A percentile compares a stretch with the other conserved stretches of the same genome.
Evolutionary conservation across 306 rosid genomes (phyloP).

Genomic region (Quercus mongolica): DNA sequence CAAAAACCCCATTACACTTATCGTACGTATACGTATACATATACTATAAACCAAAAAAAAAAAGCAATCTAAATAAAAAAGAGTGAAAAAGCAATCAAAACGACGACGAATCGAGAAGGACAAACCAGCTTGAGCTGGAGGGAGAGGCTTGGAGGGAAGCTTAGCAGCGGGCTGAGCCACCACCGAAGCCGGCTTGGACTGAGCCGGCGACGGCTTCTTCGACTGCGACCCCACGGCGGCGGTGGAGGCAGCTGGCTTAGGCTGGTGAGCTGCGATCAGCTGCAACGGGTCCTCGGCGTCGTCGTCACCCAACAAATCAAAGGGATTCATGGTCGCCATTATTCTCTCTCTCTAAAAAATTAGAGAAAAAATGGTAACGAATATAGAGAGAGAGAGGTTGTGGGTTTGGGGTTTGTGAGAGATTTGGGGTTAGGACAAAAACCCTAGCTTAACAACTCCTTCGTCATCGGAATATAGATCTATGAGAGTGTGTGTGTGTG

Average conservation of each 20-base stretch:
- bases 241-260: slow-evolving; percentile 20
- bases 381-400: too few species aligned
- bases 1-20: too few species aligned
- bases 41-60: not conserved
- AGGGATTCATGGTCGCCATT: slow-evolving; percentile 87
- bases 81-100: not conserved
- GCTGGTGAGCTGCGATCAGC: slow-evolving; percentile 54
- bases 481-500: not conserved
- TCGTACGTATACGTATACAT: not conserved
- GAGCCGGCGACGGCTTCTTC: slow-evolving; percentile 40
- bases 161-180: slow-evolving; percentile 49
- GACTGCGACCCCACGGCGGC: slow-evolving; percentile 18
- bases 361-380: not conserved
- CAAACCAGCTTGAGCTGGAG: slow-evolving; percentile 87
- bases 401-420: too few species aligned
- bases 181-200: slow-evolving; percentile 30
- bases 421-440: not conserved
- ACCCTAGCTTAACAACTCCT: slow-evolving; percentile 32
- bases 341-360: not conserved
- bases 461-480: slow-evolving; percentile 42
- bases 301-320: slow-evolving; percentile 81
- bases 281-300: slow-evolving; percentile 94
- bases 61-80: not conserved
- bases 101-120: not conserved
- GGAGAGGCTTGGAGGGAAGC: slow-evolving; percentile 77